Percentiles rank a stretch among this genome's conserved stretches.
Conservation (phyloP, 768 basidiomycete genomes). For the Inosperma sp. region DNA sequence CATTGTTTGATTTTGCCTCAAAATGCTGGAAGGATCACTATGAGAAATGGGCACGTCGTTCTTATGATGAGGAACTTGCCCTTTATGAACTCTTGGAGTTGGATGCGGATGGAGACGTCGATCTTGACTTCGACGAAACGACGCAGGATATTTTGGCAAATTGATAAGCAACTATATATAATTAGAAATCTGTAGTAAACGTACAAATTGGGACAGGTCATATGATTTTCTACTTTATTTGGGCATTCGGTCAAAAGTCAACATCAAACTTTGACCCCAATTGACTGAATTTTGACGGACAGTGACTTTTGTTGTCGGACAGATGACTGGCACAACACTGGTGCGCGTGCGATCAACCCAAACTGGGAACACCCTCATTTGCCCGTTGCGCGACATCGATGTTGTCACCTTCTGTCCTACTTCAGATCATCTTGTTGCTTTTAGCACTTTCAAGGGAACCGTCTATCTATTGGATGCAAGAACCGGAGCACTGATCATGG, state of each 20-base stretch:
- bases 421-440: too few species aligned
- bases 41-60: not conserved
- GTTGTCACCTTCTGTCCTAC: too few species aligned
- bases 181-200: not conserved
- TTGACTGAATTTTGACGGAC: not conserved
- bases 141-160: not conserved
- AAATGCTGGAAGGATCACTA: not conserved
- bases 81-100: constrained; percentile 1
- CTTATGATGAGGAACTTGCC: not conserved
- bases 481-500: too few species aligned
- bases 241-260: too few species aligned
- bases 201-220: not conserved
- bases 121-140: not conserved
- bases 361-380: too few species aligned
- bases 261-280: not conserved
- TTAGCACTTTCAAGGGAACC: too few species aligned
- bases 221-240: not conserved
- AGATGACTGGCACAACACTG: constrained; percentile 2
- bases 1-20: not conserved
- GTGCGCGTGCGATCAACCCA: too few species aligned
- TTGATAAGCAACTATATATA: not conserved
- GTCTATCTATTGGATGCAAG: too few species aligned
- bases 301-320: too few species aligned
- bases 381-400: too few species aligned
- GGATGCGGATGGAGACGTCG: constrained; percentile 4